phyloP scores from a whole-genome alignment of 176 grass and related monocot species.

The sorghum (Sorghum bicolor) region DNA sequence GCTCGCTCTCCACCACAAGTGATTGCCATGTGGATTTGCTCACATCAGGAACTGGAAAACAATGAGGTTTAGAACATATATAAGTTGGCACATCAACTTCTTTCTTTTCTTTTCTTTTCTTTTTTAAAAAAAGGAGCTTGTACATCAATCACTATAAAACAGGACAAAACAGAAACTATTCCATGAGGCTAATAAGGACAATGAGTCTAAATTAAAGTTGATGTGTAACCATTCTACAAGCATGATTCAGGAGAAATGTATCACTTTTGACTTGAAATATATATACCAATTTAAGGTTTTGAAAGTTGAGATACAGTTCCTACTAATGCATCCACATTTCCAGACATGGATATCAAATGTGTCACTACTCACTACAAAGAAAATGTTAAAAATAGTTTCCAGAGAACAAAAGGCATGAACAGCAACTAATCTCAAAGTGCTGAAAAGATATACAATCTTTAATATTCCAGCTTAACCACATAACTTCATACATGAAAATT shows the following conservation, averaged over 20 bases:
- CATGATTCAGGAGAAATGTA: not conserved
- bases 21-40: slow-evolving; percentile 64
- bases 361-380: not conserved
- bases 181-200: not conserved
- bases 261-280: not conserved
- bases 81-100: not conserved
- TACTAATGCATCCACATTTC: not conserved
- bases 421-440: not conserved
- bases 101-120: not conserved
- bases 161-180: not conserved
- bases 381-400: not conserved
- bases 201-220: not conserved
- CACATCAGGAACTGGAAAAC: slow-evolving; percentile 63
- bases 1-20: slow-evolving; percentile 51
- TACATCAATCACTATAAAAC: not conserved
- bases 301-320: not conserved
- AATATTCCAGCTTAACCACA: not conserved
- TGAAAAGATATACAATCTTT: not conserved
- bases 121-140: not conserved
- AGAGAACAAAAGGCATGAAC: not conserved
- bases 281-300: not conserved
- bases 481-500: not conserved
- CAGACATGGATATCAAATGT: not conserved
- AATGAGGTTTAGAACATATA: not conserved
- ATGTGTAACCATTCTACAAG: not conserved